Conservation (phyloP, 2,329 filamentous ascomycete species). For the Fusarium tupiense region DNA sequence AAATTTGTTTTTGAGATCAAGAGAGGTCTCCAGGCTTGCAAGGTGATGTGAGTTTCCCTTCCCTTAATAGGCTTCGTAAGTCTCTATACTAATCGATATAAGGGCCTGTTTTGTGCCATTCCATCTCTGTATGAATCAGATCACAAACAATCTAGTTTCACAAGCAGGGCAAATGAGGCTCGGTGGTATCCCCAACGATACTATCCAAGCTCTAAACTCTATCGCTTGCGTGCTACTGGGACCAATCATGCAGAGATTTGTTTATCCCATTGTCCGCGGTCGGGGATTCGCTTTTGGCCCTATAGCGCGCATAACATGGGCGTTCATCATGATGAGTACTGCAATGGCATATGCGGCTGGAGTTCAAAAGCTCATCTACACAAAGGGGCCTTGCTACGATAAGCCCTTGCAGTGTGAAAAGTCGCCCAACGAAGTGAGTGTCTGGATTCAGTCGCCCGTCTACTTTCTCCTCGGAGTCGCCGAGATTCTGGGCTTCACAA, state of each 20-base stretch:
- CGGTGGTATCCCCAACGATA: background rate
- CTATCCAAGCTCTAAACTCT: background rate
- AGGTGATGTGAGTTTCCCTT: background rate
- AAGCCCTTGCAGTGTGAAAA: background rate
- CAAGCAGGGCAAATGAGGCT: conserved; percentile 3
- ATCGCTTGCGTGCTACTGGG: background rate
- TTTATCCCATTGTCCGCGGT: background rate
- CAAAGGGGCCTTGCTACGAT: background rate
- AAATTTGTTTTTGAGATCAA: conserved; percentile 3
- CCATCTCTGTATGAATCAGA: background rate
- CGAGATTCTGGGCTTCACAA: background rate
- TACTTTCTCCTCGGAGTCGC: background rate
- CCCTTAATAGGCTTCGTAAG: fast-evolving
- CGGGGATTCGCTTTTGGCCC: background rate
- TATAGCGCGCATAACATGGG: background rate
- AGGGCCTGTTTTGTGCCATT: conserved; percentile 3
- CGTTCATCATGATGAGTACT: background rate
- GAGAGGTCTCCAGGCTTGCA: background rate
- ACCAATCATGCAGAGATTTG: background rate
- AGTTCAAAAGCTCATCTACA: background rate
- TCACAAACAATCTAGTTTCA: background rate
- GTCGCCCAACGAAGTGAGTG: background rate
- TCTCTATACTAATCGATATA: background rate
- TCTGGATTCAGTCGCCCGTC: background rate
- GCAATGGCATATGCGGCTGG: conserved; percentile 1